Percentiles rank a stretch among this genome's conserved stretches.
Evolutionary conservation across 2,329 filamentous ascomycete genomes (phyloP).

Genomic region (Mycogone perniciosa): DNA sequence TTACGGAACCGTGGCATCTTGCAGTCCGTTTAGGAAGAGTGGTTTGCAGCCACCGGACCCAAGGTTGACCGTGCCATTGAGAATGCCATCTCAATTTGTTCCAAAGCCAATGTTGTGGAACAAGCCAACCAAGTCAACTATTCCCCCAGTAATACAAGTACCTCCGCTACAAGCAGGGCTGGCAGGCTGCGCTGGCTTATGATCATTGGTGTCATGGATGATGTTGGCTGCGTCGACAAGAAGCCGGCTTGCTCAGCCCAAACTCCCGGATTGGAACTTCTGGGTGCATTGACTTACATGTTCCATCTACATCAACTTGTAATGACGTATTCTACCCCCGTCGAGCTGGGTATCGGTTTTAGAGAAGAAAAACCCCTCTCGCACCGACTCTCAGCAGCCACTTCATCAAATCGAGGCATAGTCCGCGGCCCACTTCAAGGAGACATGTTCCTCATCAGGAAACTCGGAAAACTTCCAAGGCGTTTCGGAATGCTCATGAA

Average conservation of each 20-base stretch:
- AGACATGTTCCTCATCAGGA: no score
- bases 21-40: conserved; percentile 16
- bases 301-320: no score
- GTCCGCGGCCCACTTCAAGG: no score
- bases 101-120: conserved; percentile 21
- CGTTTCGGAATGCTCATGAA: no score
- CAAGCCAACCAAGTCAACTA: conserved; percentile 29
- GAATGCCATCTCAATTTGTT: conserved; percentile 27
- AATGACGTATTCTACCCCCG: no score
- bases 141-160: conserved; percentile 33
- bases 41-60: conserved; percentile 18
- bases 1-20: conserved; percentile 2
- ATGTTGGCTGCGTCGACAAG: conserved; percentile 30
- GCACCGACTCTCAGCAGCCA: no score
- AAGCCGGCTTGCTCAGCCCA: background rate
- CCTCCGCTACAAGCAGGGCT: conserved; percentile 27
- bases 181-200: conserved; percentile 30
- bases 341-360: no score
- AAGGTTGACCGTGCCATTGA: conserved; percentile 28
- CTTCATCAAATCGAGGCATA: no score
- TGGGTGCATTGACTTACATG: no score
- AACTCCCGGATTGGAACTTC: no score
- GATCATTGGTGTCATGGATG: conserved; percentile 32
- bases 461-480: no score
- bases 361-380: no score